These are phyloP conservation scores for Zygosaccharomyces sapae DNA, from an alignment of 1,139 yeast genomes.

Conservation along the genomic window DNA sequence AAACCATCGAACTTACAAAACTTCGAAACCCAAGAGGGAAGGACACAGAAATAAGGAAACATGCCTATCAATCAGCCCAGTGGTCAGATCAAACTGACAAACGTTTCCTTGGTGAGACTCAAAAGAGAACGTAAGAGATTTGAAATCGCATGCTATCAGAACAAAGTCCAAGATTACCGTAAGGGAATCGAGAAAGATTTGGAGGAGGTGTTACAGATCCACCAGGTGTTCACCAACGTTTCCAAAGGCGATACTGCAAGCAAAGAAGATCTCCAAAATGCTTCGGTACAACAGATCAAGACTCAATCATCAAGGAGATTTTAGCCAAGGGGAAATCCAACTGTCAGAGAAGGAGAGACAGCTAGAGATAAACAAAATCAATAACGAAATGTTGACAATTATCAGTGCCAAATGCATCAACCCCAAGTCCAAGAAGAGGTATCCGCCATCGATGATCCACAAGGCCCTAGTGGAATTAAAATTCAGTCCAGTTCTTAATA, in stretches of 20 bases:
- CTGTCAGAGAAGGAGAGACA: slow-evolving; percentile 89
- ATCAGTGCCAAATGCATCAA: slow-evolving; percentile 92
- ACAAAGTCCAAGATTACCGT: slow-evolving; percentile 94
- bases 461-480: slow-evolving; percentile 79
- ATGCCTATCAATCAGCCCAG: slow-evolving; percentile 73
- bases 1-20: no score
- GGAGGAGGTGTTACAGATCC: slow-evolving; percentile 93
- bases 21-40: no score
- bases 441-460: slow-evolving; percentile 91
- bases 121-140: slow-evolving; percentile 86
- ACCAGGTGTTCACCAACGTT: slow-evolving; percentile 89
- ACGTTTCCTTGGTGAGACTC: slow-evolving; percentile 88
- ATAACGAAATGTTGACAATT: slow-evolving; percentile 76
- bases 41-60: no score
- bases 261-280: slow-evolving; percentile 70
- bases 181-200: slow-evolving; percentile 82
- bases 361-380: slow-evolving; percentile 68
- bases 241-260: slow-evolving; percentile 94
- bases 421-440: slow-evolving; percentile 83
- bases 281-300: slow-evolving; percentile 73
- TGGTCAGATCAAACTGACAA: slow-evolving; percentile 83
- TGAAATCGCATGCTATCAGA: slow-evolving; percentile 94
- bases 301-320: slow-evolving; percentile 72
- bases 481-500: slow-evolving; percentile 73
- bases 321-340: slow-evolving; percentile 90